Conservation (phyloP, 2,329 filamentous ascomycete species). For the Boeremia exigua region DNA sequence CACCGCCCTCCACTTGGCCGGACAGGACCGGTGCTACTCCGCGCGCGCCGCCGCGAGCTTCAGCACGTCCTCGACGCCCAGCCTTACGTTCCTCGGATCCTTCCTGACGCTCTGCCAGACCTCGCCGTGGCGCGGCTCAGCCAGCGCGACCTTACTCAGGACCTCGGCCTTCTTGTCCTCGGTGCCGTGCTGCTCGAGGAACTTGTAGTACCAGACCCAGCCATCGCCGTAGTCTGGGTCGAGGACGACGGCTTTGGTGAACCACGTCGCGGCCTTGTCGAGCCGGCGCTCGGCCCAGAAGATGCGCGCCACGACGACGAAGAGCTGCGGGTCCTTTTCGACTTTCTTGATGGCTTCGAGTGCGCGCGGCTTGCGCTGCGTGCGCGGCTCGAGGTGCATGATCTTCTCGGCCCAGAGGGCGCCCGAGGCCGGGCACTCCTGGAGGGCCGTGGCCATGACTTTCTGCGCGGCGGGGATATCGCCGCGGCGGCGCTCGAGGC, state of each 20-base stretch:
- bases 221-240: conserved; percentile 88
- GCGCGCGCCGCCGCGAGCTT: conserved; percentile 72
- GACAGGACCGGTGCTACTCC: conserved; percentile 42
- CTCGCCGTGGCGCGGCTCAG: conserved; percentile 91
- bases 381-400: conserved; percentile 89
- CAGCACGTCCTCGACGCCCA: conserved; percentile 79
- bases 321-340: conserved; percentile 86
- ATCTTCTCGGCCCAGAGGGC: conserved; percentile 94
- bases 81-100: conserved; percentile 79
- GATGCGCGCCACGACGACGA: conserved; percentile 90
- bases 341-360: conserved; percentile 97
- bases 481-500: conserved; percentile 85
- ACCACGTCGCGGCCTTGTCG: conserved; percentile 96
- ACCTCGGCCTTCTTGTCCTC: conserved; percentile 91
- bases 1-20: not conserved
- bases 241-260: conserved; percentile 89
- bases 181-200: conserved; percentile 88
- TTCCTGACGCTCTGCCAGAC: conserved; percentile 87
- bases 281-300: conserved; percentile 94
- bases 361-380: conserved; percentile 88
- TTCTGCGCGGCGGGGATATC: conserved; percentile 85
- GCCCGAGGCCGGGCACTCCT: conserved; percentile 87
- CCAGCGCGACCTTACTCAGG: conserved; percentile 77
- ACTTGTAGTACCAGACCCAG: conserved; percentile 99
- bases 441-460: conserved; percentile 90